Evolutionary conservation across 345 rosid genomes (phyloP), one percentile per base, ranked within the genome.

Genomic region (Turnera subulata): DNA sequence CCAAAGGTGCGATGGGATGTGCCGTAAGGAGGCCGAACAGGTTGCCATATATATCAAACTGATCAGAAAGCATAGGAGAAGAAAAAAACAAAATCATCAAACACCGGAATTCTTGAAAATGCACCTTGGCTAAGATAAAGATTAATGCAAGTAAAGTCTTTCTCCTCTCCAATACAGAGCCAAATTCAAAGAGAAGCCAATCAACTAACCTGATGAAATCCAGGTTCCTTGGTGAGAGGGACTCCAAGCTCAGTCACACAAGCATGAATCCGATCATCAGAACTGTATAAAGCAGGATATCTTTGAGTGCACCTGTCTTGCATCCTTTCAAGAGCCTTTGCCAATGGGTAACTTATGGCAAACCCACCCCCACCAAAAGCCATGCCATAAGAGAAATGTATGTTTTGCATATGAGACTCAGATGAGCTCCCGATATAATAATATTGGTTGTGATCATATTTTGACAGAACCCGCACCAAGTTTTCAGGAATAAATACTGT

Each of bases 281-380:
- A 84, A 9, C 95, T 92, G 48, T 90, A 90, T 42, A 86, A 61
- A 0, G 39, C 25, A 0, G 92, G 77, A 38, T 90, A 84, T 40
- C 84, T 77, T 38, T 72, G 64, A 18, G 86, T 65, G 58, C 97
- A 86, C 12, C 82, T 50, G 58, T 86, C 97, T 60, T 82, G 95
- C 73, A 80, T 80, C 50, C 68, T 79, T 54, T 69, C 81, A 10
- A 90, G 71, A 3, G 78, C 79, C 58, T 66, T 74, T 0, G 97
- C 97, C 50, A 90, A 69, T 0, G 86, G 77, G 65, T 77, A 84
- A 62, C 97, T 90, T 2, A 90, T 83, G 12, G 92, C 90, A 6
- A 90, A 84, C 6, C 97, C 90, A 18, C 95, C 97, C 14, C 97
- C 97, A 8, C 97, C 97, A 22, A 75, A 90, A 18, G 85, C 97